Conservation (phyloP, 305 asterid species). For the Solanum hybrid region DNA sequence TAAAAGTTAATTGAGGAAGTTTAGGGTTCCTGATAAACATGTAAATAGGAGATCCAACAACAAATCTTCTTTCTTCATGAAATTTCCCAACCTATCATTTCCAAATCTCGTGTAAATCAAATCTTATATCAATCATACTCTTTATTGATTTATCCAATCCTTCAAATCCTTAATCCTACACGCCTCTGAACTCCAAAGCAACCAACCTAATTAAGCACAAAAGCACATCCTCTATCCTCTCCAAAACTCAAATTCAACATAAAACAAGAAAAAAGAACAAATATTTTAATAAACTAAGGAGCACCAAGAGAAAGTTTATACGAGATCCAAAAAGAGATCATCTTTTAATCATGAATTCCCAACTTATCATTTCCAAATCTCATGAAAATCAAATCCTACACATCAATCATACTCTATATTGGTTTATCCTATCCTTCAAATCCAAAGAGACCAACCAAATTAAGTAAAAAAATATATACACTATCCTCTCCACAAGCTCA, state of each 20-base stretch:
- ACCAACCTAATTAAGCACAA: neutral
- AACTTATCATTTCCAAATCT: conserved; percentile 3
- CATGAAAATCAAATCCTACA: neutral
- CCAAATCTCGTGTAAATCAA: neutral
- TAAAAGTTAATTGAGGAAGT: neutral
- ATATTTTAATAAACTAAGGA: neutral
- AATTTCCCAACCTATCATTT: neutral
- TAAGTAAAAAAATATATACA: neutral
- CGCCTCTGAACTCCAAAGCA: neutral
- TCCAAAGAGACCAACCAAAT: neutral
- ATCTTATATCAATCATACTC: neutral
- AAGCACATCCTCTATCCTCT: neutral
- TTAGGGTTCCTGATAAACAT: neutral
- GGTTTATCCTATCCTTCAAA: neutral
- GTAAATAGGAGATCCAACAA: neutral
- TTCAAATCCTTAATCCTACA: neutral
- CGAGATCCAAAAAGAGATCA: neutral
- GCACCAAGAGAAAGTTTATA: neutral
- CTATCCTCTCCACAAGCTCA: neutral
- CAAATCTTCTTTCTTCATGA: neutral
- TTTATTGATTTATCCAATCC: neutral
- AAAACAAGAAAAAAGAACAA: neutral
- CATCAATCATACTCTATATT: neutral
- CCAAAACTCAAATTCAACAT: neutral
- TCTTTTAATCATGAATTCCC: neutral